These are phyloP conservation scores for Cladophialophora psammophila DNA, from an alignment of 2,329 filamentous ascomycete genomes.

Conservation along the genomic window DNA sequence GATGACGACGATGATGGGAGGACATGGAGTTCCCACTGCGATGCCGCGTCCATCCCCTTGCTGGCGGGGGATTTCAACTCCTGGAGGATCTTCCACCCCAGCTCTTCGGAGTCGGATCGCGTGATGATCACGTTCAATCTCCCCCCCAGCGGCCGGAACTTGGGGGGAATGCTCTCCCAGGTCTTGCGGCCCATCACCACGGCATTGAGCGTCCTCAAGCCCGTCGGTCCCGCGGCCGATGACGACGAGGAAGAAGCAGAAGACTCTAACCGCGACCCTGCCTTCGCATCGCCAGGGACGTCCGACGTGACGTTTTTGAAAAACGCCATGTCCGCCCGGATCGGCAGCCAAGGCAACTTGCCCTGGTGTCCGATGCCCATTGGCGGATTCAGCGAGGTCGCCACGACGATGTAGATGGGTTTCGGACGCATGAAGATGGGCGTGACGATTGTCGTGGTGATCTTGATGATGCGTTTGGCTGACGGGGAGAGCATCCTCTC, in stretches of 20 bases:
- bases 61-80: conserved; percentile 46
- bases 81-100: conserved; percentile 44
- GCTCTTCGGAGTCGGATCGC: conserved; percentile 45
- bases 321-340: conserved; percentile 92
- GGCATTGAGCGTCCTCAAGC: conserved; percentile 65
- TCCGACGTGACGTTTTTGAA: conserved; percentile 83
- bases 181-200: conserved; percentile 98
- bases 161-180: conserved; percentile 85
- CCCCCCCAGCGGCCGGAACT: conserved; percentile 79
- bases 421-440: conserved; percentile 33
- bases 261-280: neutral
- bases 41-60: conserved; percentile 35
- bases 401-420: conserved; percentile 42
- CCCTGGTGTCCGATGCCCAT: conserved; percentile 85
- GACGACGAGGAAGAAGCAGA: conserved; percentile 23
- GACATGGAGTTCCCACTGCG: conserved; percentile 19
- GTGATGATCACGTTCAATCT: conserved; percentile 85
- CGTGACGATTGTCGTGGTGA: conserved; percentile 32
- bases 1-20: neutral
- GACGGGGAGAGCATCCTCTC: conserved; percentile 20
- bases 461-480: conserved; percentile 34
- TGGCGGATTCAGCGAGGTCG: conserved; percentile 73
- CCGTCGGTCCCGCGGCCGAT: conserved; percentile 32
- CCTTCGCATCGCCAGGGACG: neutral
- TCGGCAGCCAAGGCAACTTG: conserved; percentile 83